A percentile compares a stretch with the other conserved stretches of the same genome.
These are phyloP conservation scores for Monosporascus sp. DNA, from an alignment of 2,329 filamentous ascomycete species.

Conservation along the genomic window DNA sequence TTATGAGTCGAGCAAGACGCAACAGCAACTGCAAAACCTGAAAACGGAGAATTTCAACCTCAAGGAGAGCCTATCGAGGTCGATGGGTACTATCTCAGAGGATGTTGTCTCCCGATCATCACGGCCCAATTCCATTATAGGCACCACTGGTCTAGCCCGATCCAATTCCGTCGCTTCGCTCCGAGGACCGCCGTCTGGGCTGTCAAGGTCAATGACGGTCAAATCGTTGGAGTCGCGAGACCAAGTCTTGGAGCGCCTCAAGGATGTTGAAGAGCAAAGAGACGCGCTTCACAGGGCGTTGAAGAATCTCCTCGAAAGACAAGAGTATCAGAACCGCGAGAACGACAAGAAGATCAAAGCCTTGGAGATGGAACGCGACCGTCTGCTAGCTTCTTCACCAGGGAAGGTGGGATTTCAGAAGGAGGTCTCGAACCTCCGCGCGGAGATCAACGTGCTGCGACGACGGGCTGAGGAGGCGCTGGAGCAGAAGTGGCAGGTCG, in stretches of 20 bases:
- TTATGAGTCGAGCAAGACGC: conserved; percentile 78
- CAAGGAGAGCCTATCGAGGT: conserved; percentile 25
- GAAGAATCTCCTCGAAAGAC: conserved; percentile 77
- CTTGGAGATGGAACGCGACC: conserved; percentile 73
- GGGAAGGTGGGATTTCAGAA: conserved; percentile 74
- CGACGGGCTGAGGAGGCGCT: conserved; percentile 88
- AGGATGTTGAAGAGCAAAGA: conserved; percentile 88
- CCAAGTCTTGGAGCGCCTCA: conserved; percentile 69
- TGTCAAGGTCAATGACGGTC: conserved; percentile 57
- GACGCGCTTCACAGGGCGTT: conserved; percentile 87
- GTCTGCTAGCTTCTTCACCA: conserved; percentile 62
- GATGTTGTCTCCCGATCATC: conserved; percentile 30
- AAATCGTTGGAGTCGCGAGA: conserved; percentile 60
- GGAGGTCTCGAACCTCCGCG: conserved; percentile 73
- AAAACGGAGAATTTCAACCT: conserved; percentile 61
- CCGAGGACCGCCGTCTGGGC: conserved; percentile 30
- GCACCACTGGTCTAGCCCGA: conserved; percentile 48
- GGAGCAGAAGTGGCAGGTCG: conserved; percentile 93
- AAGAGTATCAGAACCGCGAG: conserved; percentile 77
- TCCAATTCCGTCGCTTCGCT: conserved; percentile 63
- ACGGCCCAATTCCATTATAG: conserved; percentile 34
- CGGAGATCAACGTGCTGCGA: conserved; percentile 79
- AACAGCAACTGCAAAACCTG: conserved; percentile 74
- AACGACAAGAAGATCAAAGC: conserved; percentile 74
- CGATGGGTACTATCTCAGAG: conserved; percentile 30